phyloP scores from a whole-genome alignment of 139 green algal genomes.

The Tetratostichococcus sp. region DNA sequence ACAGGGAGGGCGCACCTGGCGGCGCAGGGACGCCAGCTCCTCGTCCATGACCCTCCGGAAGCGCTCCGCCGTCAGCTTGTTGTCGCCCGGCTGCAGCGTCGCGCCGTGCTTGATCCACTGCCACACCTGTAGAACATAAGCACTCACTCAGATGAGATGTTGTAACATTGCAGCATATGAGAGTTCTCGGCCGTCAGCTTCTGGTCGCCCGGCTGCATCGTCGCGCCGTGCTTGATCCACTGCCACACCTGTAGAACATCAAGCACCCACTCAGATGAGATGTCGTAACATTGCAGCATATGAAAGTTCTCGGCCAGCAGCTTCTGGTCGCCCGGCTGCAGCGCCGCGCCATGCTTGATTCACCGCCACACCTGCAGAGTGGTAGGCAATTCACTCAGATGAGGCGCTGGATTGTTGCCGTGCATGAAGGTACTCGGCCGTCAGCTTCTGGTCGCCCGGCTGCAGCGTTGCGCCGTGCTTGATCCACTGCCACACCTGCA shows the following conservation, averaged over 20 bases:
- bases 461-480: constrained; percentile 55
- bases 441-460: constrained; percentile 51
- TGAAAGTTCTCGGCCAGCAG: constrained; percentile 53
- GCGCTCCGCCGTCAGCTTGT: constrained; percentile 46
- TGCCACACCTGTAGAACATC: constrained; percentile 70
- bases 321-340: constrained; percentile 43
- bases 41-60: constrained; percentile 54
- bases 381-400: too few species aligned
- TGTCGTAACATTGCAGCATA: too few species aligned
- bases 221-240: constrained; percentile 67
- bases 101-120: constrained; percentile 76
- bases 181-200: constrained; percentile 48
- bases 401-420: too few species aligned
- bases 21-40: constrained; percentile 50
- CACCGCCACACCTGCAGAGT: constrained; percentile 75
- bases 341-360: constrained; percentile 58
- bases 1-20: constrained; percentile 18
- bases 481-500: constrained; percentile 86
- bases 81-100: constrained; percentile 48
- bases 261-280: too few species aligned
- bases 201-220: constrained; percentile 48
- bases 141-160: too few species aligned
- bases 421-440: constrained; percentile 36
- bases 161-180: too few species aligned
- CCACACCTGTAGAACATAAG: constrained; percentile 56